These are phyloP conservation scores for Malbranchea zuffiana DNA, from an alignment of 2,329 filamentous ascomycete species.

Conservation along the genomic window DNA sequence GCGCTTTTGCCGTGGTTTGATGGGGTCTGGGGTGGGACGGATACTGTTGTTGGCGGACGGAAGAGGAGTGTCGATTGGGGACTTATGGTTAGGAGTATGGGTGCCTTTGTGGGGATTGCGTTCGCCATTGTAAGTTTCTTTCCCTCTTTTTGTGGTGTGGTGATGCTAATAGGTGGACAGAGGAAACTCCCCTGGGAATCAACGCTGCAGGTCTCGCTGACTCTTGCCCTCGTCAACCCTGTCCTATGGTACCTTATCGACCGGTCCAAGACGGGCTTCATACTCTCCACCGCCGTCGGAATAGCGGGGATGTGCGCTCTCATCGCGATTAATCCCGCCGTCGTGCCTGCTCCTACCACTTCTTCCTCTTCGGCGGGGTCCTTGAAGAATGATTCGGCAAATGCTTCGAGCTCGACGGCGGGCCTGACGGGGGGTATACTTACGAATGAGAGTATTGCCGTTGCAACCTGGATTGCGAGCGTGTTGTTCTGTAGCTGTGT, in stretches of 20 bases:
- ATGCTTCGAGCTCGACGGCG: not conserved
- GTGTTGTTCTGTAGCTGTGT: slow-evolving; percentile 91
- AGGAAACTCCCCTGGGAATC: slow-evolving; percentile 88
- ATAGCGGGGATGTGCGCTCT: slow-evolving; percentile 62
- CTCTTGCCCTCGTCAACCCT: slow-evolving; percentile 81
- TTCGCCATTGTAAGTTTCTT: slow-evolving; percentile 64
- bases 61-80: slow-evolving; percentile 57
- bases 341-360: slow-evolving; percentile 58
- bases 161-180: slow-evolving; percentile 35
- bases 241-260: slow-evolving; percentile 95
- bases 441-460: slow-evolving; percentile 42
- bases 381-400: slow-evolving; percentile 21
- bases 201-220: slow-evolving; percentile 82
- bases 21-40: slow-evolving; percentile 55
- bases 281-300: slow-evolving; percentile 65
- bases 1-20: slow-evolving; percentile 78
- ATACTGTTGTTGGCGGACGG: slow-evolving; percentile 28
- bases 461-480: slow-evolving; percentile 80
- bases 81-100: slow-evolving; percentile 55
- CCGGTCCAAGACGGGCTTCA: slow-evolving; percentile 71
- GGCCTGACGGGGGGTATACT: slow-evolving; percentile 25
- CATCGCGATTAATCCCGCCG: slow-evolving; percentile 62
- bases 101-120: slow-evolving; percentile 61
- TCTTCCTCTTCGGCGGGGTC: slow-evolving; percentile 22
- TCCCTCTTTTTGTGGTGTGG: not conserved